Evolutionary conservation across 495 filamentous ascomycete species (phyloP), one percentile per base, ranked within the genome.

Genomic region (Aspergillus carlsbadensis): DNA sequence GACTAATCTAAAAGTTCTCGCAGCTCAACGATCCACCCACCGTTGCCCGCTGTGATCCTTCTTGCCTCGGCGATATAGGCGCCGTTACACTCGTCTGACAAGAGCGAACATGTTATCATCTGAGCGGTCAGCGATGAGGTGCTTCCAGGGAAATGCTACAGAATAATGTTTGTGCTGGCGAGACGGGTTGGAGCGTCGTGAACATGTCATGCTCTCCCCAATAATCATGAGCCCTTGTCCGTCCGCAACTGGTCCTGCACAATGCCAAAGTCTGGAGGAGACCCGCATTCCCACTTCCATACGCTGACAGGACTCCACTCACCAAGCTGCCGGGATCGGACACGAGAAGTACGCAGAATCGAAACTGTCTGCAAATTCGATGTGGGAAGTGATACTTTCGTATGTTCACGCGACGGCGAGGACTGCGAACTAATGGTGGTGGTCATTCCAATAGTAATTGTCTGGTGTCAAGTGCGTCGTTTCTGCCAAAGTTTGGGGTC

Each of bases 201-300:
- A 36, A 33, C 20, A 55, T n/a, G 36, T 55, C 43, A 10, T 36
- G 34, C 45, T 21, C 8, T 43, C 2, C 10, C 24, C 54, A 40
- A 37, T 50, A 24, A 43, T 36, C 22, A 57, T 15, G 53, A 22
- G 7, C 26, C 13, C 21, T 33, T 47, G 26, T n/a, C n/a, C n/a
- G n/a, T n/a, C n/a, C n/a, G n/a, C n/a, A n/a, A n/a, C n/a, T n/a
- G n/a, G n/a, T n/a, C n/a, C 26, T 29, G 26, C 8, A 8, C 26
- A 29, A 29, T 29, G n/a, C 43, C 31, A 21, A 33, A 55, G 42
- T 47, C 18, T 39, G 53, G 53, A 48, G 43, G 18, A 50, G 47
- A 50, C 47, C 43, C 44, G 53, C 43, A 39, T 41, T 40, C 43
- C 53, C 24, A 21, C 50, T 33, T 43, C 33, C 17, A 51, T 39